Conservation (phyloP, 1,284 basidiomycete species). For the Ceratobasidium sp. region DNA sequence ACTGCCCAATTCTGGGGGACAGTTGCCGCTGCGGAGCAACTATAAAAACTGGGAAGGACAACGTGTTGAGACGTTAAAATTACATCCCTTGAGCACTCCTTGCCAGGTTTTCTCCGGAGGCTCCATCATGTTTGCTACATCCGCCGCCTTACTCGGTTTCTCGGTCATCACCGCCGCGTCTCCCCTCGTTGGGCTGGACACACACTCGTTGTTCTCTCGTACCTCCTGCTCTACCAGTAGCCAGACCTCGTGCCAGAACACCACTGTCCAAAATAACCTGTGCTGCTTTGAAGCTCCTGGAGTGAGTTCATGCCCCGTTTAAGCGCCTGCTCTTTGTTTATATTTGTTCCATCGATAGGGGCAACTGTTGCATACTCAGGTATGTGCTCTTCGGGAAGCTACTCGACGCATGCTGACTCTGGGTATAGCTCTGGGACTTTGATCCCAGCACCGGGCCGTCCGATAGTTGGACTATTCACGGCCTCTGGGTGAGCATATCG, state of each 20-base stretch:
- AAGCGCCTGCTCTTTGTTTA: not conserved
- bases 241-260: constrained; percentile 49
- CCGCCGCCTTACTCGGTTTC: constrained; percentile 6
- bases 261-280: constrained; percentile 47
- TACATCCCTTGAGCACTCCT: not conserved
- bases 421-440: constrained; percentile 51
- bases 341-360: constrained; percentile 39
- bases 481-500: constrained; percentile 49
- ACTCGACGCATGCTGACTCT: not conserved
- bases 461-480: constrained; percentile 51
- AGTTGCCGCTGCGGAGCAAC: constrained; percentile 25
- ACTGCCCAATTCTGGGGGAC: not conserved
- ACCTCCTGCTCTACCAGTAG: constrained; percentile 42
- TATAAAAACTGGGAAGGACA: constrained; percentile 5
- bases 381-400: not conserved
- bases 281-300: constrained; percentile 51
- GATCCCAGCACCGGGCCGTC: constrained; percentile 51
- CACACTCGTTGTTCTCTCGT: constrained; percentile 44
- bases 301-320: constrained; percentile 32
- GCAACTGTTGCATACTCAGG: constrained; percentile 49
- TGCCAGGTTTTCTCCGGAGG: not conserved
- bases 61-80: not conserved
- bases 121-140: constrained; percentile 1
- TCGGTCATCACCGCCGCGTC: constrained; percentile 17
- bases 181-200: constrained; percentile 22